Percentiles rank a stretch among this genome's conserved stretches.
phyloP scores from a whole-genome alignment of 305 asterid genomes.

The Striga hermonthica region DNA sequence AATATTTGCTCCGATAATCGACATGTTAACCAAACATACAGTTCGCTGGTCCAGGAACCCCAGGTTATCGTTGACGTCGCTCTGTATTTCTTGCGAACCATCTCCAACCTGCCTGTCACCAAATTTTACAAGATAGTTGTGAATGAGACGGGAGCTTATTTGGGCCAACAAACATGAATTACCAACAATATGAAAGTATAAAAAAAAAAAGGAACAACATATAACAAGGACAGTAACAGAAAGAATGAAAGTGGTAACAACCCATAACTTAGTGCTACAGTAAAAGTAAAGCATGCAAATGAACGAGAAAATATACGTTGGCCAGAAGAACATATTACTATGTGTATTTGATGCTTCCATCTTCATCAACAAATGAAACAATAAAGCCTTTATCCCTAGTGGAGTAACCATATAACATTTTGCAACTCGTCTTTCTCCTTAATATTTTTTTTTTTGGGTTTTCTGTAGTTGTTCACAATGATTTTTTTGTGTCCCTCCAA shows the following conservation, averaged over 20 bases:
- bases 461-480: too few relatives aligned
- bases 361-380: conserved; percentile 22
- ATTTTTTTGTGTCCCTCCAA: too few relatives aligned
- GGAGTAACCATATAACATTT: too few relatives aligned
- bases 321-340: not conserved
- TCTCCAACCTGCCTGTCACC: conserved; percentile 39
- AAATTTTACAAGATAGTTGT: conserved; percentile 21
- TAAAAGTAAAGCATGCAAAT: conserved; percentile 8
- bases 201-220: conserved; percentile 8
- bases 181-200: not conserved
- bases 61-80: conserved; percentile 29
- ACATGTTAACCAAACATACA: conserved; percentile 35
- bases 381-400: not conserved
- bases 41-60: conserved; percentile 32
- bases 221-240: conserved; percentile 12
- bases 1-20: conserved; percentile 8
- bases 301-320: conserved; percentile 8
- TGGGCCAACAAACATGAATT: conserved; percentile 1
- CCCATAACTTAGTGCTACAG: not conserved
- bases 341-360: conserved; percentile 17
- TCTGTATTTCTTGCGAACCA: conserved; percentile 30
- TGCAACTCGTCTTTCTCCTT: too few relatives aligned
- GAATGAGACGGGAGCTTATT: conserved; percentile 4
- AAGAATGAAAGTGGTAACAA: conserved; percentile 10
- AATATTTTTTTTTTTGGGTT: too few relatives aligned